Base-by-base conservation (phyloP, 352 stramenopile genomes). In the Phytophthora pisi region DNA sequence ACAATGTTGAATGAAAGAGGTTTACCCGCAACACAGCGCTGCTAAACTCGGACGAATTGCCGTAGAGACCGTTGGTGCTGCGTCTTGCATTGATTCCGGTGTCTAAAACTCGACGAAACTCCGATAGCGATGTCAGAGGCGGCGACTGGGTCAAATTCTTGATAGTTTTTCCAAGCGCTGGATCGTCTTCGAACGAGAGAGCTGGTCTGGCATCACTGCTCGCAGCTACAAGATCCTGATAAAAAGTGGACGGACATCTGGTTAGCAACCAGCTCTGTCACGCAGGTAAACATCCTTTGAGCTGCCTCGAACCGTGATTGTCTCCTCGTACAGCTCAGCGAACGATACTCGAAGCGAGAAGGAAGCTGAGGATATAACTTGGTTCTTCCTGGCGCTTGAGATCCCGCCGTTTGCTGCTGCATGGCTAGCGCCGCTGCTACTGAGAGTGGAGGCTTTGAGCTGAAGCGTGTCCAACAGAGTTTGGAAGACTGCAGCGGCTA, bases 241-340 rank as follows among this genome's bases (percentile, higher is more conserved):
- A 13, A 38, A 38, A 56, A 9, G 8, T 43, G 16, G 36, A 7
- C 6, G 7, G 4, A 13, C 28, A n/a, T 46, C 4, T 50, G 36
- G 6, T 56, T 2, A 57, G 5, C n/a, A 20, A 20, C 10, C 50
- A 58, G 8, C 26, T 54, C 43, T 11, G 24, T 10, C 11, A 46
- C 30, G 31, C 31, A 38, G 31, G 31, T 38, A 54, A 36, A 36
- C 34, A 1, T 20, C 36, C 1, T 4, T 28, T 26, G 36, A 62
- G 34, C 23, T 47, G 18, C 9, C 3, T 26, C 57, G 28, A 59
- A 64, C 83, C 20, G 57, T 73, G 64, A 89, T 86, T 1, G 67
- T 75, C 50, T 90, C 83, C 64, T 89, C 79, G 26, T 79, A 84
- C 1, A 89, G 57, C 56, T 91, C 83, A 26, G 72, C 72, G 51